These are phyloP conservation scores for Linnemannia schmuckeri DNA, from an alignment of 192 early-diverging fungal species.

Conservation along the genomic window DNA sequence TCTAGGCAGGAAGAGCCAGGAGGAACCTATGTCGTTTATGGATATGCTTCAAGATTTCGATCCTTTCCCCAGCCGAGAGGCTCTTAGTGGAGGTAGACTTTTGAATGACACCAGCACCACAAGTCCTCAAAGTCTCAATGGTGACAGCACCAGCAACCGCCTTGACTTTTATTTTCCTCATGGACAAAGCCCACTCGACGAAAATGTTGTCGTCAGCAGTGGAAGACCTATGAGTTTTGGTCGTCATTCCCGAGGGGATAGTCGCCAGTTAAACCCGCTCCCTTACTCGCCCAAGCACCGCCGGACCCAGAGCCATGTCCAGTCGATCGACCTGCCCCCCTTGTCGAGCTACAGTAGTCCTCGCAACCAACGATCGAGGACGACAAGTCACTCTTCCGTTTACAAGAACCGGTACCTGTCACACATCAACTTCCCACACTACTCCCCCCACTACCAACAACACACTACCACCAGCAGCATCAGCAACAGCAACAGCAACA, in stretches of 20 bases:
- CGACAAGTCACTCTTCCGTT: slow-evolving; percentile 17
- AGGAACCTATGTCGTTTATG: slow-evolving; percentile 1
- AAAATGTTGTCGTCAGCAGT: neutral
- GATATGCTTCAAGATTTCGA: slow-evolving; percentile 22
- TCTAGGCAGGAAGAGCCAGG: neutral
- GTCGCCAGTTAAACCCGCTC: slow-evolving; percentile 2
- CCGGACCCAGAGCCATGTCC: slow-evolving; percentile 30
- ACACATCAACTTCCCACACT: slow-evolving; percentile 21
- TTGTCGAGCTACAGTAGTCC: neutral
- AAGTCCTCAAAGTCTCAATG: neutral
- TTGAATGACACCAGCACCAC: neutral
- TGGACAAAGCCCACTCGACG: neutral
- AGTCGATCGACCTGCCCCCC: neutral
- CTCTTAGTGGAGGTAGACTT: neutral
- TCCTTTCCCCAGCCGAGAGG: neutral
- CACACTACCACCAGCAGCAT: neutral
- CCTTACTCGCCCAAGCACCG: slow-evolving; percentile 22
- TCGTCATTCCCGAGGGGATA: neutral
- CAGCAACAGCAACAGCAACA: slow-evolving; percentile 11
- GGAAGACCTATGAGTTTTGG: neutral
- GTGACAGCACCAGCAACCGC: neutral
- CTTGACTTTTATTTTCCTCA: neutral
- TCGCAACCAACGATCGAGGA: neutral
- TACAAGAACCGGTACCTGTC: slow-evolving; percentile 28
- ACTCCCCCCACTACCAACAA: slow-evolving; percentile 21